Evolutionary conservation across 441 rosid genomes (phyloP).

Genomic region (Brassica hybrid): DNA sequence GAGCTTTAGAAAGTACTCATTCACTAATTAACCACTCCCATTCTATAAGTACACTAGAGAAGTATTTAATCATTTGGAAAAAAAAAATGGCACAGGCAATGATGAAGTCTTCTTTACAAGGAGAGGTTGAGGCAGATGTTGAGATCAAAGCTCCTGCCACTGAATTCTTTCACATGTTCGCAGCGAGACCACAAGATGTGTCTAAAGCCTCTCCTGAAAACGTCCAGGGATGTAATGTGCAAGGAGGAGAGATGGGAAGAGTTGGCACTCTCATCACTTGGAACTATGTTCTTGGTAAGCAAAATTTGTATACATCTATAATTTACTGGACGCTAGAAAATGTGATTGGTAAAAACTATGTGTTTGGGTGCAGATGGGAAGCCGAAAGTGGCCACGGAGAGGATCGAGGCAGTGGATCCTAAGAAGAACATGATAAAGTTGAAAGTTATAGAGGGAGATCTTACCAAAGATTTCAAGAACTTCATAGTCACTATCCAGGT

Average conservation of each 20-base stretch:
- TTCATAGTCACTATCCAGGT: neutral
- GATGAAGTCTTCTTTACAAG: conserved; percentile 1
- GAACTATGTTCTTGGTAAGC: too few relatives aligned
- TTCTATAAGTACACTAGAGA: too few relatives aligned
- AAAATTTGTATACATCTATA: too few relatives aligned
- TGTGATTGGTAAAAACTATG: neutral
- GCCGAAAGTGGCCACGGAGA: neutral
- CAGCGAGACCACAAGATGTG: neutral
- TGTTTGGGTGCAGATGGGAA: neutral
- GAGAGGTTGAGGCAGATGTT: conserved; percentile 2
- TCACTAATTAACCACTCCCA: too few relatives aligned
- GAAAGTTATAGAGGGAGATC: neutral
- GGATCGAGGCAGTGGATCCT: too few relatives aligned
- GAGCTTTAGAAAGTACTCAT: too few relatives aligned
- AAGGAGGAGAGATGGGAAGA: neutral
- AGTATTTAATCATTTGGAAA: neutral
- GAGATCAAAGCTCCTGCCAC: neutral
- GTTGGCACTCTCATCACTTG: neutral
- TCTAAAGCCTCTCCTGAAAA: neutral
- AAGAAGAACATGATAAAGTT: neutral
- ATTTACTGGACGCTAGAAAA: neutral
- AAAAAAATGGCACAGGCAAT: conserved; percentile 3
- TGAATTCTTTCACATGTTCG: neutral
- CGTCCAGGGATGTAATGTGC: neutral
- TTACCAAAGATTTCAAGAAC: neutral